A percentile compares a stretch with the other conserved stretches of the same genome.
These are phyloP conservation scores for Botrytis cinerea DNA, from an alignment of 2,329 filamentous ascomycete genomes.

Conservation along the genomic window DNA sequence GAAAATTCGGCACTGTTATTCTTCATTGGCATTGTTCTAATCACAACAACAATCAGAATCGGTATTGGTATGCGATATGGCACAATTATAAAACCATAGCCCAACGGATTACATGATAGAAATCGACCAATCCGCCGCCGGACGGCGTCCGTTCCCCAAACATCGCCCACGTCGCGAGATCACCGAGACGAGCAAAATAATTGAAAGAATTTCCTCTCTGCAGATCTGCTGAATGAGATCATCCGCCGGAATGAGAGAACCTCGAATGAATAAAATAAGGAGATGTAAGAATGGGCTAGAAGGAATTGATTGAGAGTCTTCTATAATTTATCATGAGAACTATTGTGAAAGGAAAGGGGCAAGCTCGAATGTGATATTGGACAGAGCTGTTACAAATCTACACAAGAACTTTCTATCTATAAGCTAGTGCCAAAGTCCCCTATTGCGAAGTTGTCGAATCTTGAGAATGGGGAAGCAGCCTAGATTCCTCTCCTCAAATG, in stretches of 20 bases:
- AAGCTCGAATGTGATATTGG: not conserved
- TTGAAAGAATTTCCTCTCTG: not conserved
- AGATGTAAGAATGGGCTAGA: not conserved
- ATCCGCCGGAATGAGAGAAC: not conserved
- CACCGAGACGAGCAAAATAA: not conserved
- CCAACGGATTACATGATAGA: not conserved
- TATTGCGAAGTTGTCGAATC: not conserved
- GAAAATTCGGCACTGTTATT: not conserved
- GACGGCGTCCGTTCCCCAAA: not conserved
- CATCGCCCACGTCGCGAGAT: not conserved
- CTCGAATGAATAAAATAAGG: not conserved
- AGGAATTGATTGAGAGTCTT: not conserved
- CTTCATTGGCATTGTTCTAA: not conserved
- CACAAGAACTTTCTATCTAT: not conserved
- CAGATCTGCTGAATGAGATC: not conserved
- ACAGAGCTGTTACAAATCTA: not conserved
- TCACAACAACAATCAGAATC: not conserved
- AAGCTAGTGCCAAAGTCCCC: not conserved
- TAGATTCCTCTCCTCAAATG: not conserved
- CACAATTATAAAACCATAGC: not conserved
- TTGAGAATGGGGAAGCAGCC: not conserved
- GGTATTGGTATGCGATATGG: not conserved
- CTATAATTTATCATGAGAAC: not conserved
- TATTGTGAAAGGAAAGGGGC: not conserved
- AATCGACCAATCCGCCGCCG: not conserved